Base-by-base conservation (phyloP, 2,329 filamentous ascomycete species). In the Phialophora chinensis region DNA sequence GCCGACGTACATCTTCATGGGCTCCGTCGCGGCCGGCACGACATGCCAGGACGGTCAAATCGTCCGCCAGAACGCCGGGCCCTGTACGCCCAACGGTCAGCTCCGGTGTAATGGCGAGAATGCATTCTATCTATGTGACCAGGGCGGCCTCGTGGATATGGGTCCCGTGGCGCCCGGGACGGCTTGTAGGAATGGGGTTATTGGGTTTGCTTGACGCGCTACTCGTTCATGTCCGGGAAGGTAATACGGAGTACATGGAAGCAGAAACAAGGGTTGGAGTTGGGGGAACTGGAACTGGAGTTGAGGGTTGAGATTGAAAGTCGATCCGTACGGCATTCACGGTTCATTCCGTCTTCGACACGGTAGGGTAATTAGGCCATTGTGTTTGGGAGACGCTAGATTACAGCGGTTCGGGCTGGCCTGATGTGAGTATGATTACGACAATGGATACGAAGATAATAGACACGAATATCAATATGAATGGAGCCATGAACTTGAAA, bases 141-240 rank as follows among this genome's bases (percentile, higher is more conserved):
- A 70, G 44, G 70, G 70, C 44, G 68, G 68, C 0, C 72, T 76
- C 5, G 61, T 77, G 50, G 72, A 71, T 66, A 80, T 80, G 79
- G 79, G 79, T 4, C 57, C 71, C 27, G 79, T 80, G 11, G 77
- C 79, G 29, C 66, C 74, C 3, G 79, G 79, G 6, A 80, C 75
- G 33, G 60, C 62, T 11, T 80, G 79, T 67, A 23, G 20, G 17
- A 47, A 71, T 62, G 55, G 55, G 14, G 53, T 55, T 23, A 55
- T 55, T 55, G 53, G 53, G 17, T 55, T 29, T 35, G 27, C 25
- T n/a, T 55, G 53, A 55, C 44, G 44, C 6, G 17, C 20, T 49
- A n/a, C 7, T 27, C 7, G 6, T 7, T 42, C 7, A 42, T 42
- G 38, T 7, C 38, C 3, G 38, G 12, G 38, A 14, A 42, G 38